Conservation (phyloP, 768 basidiomycete species). For the Suillus plorans region DNA sequence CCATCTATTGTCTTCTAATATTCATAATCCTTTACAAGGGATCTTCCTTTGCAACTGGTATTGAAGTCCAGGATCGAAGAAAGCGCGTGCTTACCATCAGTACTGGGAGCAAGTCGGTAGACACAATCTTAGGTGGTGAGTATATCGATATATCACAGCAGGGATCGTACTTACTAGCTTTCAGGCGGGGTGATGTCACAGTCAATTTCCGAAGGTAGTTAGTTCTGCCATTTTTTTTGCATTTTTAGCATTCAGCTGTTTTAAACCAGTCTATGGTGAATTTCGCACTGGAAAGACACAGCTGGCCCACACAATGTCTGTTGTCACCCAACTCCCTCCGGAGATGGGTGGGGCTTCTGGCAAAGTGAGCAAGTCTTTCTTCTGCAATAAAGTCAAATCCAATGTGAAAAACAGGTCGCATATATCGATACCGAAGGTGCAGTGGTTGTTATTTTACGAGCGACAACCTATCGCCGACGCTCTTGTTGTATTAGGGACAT, state of each 20-base stretch:
- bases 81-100: constrained; percentile 81
- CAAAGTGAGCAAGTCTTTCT: constrained; percentile 50
- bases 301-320: constrained; percentile 92
- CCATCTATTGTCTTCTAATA: background rate
- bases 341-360: constrained; percentile 91
- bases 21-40: constrained; percentile 50
- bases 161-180: background rate
- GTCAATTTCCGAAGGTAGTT: constrained; percentile 84
- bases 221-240: background rate
- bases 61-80: constrained; percentile 86
- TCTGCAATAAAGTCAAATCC: background rate
- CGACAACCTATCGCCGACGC: constrained; percentile 16
- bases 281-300: constrained; percentile 97
- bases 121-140: constrained; percentile 83
- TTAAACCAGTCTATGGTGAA: constrained; percentile 81
- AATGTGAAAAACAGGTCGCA: constrained; percentile 57
- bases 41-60: constrained; percentile 87
- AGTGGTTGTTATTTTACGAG: background rate
- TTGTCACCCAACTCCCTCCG: constrained; percentile 82
- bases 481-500: constrained; percentile 62
- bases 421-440: constrained; percentile 87
- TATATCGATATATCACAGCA: background rate
- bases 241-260: constrained; percentile 3
- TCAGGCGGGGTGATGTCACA: constrained; percentile 89
- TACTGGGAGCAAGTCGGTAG: constrained; percentile 91